Evolutionary conservation across 1,284 basidiomycete species (phyloP).

Genomic region (Uromyces viciae-fabae): DNA sequence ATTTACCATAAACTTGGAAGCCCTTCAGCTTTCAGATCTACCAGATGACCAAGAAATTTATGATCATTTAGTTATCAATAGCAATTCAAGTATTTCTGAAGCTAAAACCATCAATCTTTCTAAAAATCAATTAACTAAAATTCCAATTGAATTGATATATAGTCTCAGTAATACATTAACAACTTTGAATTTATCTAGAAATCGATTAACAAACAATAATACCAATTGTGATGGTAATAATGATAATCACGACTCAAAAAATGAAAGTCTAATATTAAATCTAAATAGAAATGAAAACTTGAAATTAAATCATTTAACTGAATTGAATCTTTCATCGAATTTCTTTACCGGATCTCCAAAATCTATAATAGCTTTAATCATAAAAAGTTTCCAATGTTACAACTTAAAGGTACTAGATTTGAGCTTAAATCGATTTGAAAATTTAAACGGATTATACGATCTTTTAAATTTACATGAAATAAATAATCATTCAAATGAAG

Average conservation of each 20-base stretch:
- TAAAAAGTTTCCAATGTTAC: constrained; percentile 9
- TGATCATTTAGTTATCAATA: background rate
- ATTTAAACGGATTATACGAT: constrained; percentile 6
- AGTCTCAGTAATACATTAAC: background rate
- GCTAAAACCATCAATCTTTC: constrained; percentile 13
- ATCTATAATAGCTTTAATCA: background rate
- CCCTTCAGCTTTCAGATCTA: background rate
- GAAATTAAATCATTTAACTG: background rate
- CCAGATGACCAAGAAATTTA: background rate
- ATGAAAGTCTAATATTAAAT: no score
- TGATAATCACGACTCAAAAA: no score
- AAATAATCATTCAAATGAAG: background rate
- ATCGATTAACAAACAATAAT: constrained; percentile 1
- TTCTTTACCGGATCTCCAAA: background rate
- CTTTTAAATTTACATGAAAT: background rate
- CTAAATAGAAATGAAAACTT: background rate
- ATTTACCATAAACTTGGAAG: constrained; percentile 13
- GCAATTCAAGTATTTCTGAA: no score
- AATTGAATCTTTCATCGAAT: constrained; percentile 32
- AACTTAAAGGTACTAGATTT: constrained; percentile 13
- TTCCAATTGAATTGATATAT: constrained; percentile 15
- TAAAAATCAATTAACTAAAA: constrained; percentile 1
- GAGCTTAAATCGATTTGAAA: constrained; percentile 24
- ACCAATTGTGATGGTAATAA: no score
- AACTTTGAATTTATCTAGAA: constrained; percentile 30